phyloP scores from a whole-genome alignment of 2,329 filamentous ascomycete species.

The Colletotrichum navitas region DNA sequence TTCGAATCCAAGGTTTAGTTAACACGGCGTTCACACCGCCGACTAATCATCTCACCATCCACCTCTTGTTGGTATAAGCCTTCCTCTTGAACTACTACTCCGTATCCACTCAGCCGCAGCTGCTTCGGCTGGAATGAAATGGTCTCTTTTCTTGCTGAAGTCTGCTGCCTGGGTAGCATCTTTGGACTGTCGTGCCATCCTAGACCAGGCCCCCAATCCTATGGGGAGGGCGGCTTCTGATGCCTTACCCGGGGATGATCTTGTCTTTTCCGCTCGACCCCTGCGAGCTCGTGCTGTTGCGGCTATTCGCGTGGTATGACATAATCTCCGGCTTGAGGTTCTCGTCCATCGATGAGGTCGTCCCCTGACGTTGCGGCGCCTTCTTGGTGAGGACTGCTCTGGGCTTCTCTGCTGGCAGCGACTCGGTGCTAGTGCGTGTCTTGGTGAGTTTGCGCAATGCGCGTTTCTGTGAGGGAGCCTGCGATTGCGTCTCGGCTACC shows the following conservation, averaged over 20 bases:
- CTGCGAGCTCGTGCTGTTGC: constrained; percentile 38
- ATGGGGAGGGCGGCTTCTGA: background rate
- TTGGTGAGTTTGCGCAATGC: constrained; percentile 59
- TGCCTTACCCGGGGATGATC: constrained; percentile 22
- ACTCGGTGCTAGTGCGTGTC: constrained; percentile 54
- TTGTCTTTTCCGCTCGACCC: constrained; percentile 33
- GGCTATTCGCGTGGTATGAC: constrained; percentile 17
- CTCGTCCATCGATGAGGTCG: constrained; percentile 37
- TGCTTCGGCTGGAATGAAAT: background rate
- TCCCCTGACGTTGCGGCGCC: constrained; percentile 49
- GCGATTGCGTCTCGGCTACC: constrained; percentile 43
- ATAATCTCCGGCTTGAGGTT: constrained; percentile 32
- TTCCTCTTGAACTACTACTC: background rate
- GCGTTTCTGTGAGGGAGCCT: constrained; percentile 49
- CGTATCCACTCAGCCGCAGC: background rate
- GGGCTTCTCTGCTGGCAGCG: constrained; percentile 48
- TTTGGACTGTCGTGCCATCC: background rate
- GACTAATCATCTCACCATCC: background rate
- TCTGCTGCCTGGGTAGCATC: background rate
- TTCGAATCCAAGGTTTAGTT: background rate
- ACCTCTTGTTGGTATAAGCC: background rate
- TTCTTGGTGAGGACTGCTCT: constrained; percentile 56
- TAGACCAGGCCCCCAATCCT: background rate
- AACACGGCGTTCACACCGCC: background rate
- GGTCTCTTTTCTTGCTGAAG: background rate